Base-by-base conservation (phyloP, 768 basidiomycete species). In the Auricularia heimuer region DNA sequence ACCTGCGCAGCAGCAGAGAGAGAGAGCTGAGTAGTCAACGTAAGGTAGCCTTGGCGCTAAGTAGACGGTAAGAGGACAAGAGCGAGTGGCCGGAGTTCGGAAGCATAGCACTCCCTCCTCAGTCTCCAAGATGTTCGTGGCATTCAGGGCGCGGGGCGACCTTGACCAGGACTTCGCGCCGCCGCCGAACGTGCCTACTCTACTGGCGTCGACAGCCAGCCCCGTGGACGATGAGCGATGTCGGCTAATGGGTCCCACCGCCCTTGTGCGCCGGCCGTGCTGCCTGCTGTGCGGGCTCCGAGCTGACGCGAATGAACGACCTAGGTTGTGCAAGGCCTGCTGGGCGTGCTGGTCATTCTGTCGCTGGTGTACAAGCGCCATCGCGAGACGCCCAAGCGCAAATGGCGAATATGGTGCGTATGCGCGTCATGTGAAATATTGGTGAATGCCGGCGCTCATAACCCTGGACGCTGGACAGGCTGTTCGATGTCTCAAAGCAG, bases 401-500 rank as follows among this genome's bases (percentile, higher is more conserved):
- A 87, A 21, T 98, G 96, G 96, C 80, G 82, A 69, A 96, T 97
- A 77, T 98, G 96, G 93, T 89, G 69, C 29, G 29, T 29, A 29
- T 29, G 29, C 65, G 84, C 68, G 65, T 39, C 62, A 39, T 58
- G 2, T 37, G 21, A 33, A 45, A 62, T 11, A 34, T 61, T 39
- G 33, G 12, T 45, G 12, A 3, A n/a, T 61, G 60, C 44, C 42
- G 63, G 58, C 35, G 14, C 37, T 51, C 24, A 10, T 14, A n/a
- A 42, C 29, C 29, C 29, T 29, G 29, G 36, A 33, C 33, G 36
- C 54, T 39, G 56, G 65, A n/a, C 36, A 93, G 91, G 93, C 72
- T 90, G n/a, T 94, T 91, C 73, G 94, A 97, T 70, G 90, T 97
- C 3, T 88, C 87, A 2, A 97, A 97, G 74, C 95, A 98, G 78